A percentile compares a stretch with the other conserved stretches of the same genome.
Conservation (phyloP, 441 rosid species). For the Breynia disticha region DNA sequence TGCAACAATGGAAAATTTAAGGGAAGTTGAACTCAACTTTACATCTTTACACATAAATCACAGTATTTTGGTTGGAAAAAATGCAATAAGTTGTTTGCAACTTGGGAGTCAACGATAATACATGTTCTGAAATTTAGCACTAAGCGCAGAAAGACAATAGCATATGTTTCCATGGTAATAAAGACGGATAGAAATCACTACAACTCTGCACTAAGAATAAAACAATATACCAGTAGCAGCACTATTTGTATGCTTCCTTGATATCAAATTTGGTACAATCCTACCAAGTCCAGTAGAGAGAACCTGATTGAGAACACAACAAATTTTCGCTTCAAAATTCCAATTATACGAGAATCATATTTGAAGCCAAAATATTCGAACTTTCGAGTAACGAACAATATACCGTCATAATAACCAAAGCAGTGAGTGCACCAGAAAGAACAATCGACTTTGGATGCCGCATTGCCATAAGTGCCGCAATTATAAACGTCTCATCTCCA, state of each 20-base stretch:
- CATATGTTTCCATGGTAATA: not conserved
- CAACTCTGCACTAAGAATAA: not conserved
- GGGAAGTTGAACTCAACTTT: too few species aligned
- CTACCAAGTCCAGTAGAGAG: slow-evolving; percentile 99
- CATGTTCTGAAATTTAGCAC: too few species aligned
- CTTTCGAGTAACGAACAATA: too few species aligned
- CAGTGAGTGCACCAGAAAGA: slow-evolving; percentile 83
- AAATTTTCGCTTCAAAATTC: slow-evolving; percentile 17
- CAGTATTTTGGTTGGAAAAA: too few species aligned
- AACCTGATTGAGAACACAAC: slow-evolving; percentile 37
- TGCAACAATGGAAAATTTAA: not conserved
- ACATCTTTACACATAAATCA: too few species aligned
- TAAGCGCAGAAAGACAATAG: not conserved
- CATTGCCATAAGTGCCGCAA: slow-evolving; percentile 99
- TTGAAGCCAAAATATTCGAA: not conserved
- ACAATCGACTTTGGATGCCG: slow-evolving; percentile 95
- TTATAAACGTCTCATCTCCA: slow-evolving; percentile 98
- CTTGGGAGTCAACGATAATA: too few species aligned
- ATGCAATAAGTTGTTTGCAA: too few species aligned
- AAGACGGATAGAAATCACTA: not conserved
- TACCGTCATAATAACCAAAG: slow-evolving; percentile 94
- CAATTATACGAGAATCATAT: slow-evolving; percentile 6
- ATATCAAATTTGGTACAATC: slow-evolving; percentile 93
- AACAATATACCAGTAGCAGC: slow-evolving; percentile 77
- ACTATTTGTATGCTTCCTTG: slow-evolving; percentile 96